Base-by-base conservation (phyloP, 805 yeast species). In the Spathaspora arborariae region DNA sequence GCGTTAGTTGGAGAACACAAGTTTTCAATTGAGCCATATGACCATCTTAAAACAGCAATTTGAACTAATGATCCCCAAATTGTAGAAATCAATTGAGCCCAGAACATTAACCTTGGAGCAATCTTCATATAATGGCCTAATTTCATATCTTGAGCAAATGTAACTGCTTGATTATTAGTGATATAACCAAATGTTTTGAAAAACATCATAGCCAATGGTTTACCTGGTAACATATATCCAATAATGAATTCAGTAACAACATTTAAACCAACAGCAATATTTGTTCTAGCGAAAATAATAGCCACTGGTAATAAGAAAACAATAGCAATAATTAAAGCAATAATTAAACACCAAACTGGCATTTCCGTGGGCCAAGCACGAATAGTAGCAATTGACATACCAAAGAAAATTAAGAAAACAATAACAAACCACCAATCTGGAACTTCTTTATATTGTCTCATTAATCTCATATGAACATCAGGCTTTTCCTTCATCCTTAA, bases 401-500 rank as follows among this genome's bases (percentile, higher is more conserved):
- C 75, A 51, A 70, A 50, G 26, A 60, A 52, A 4, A 54, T 47
- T 11, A 68, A 52, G 49, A 68, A 64, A 8, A 64, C 55, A 39
- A 66, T 45, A 2, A 45, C 52, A 48, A 56, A 71, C 76, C 76
- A 72, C 76, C 76, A 72, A 46, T 70, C 75, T 37, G 76, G 76
- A 10, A 67, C 66, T 56, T 64, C 67, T 45, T 59, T 66, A 54
- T 56, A 72, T 51, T 45, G 53, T 41, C 64, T 65, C 84, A 84
- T 82, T 49, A 82, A 71, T 50, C 82, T 68, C 64, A 68, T 68
- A 56, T 80, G 82, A 15, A 78, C 75, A 58, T 58, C 54, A 20
- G 49, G 51, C 56, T 49, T 51, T 46, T 47, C 50, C 38, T 47
- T 41, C 35, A 45, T 41, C 45, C 47, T 50, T 34, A 68, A 15